Conservation (phyloP, 495 filamentous ascomycete species). For the Arthonia radiata region DNA sequence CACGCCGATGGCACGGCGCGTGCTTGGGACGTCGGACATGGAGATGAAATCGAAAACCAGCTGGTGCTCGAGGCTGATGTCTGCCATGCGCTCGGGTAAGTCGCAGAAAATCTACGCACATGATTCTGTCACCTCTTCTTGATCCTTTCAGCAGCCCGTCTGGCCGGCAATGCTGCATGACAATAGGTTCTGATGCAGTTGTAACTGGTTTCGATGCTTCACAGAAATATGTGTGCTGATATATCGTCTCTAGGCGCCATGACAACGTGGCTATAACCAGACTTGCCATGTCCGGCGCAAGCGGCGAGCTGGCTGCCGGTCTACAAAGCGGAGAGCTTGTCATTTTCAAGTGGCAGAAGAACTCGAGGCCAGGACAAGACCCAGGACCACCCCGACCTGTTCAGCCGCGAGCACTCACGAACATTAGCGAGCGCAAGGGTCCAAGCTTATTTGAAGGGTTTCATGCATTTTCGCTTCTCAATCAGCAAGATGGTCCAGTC, state of each 20-base stretch:
- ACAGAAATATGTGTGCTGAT: no score
- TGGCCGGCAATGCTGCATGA: no score
- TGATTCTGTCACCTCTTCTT: no score
- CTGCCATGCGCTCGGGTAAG: conserved; percentile 58
- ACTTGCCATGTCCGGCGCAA: conserved; percentile 49
- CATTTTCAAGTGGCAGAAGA: conserved; percentile 67
- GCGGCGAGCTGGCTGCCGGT: conserved; percentile 67
- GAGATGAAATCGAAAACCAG: conserved; percentile 78
- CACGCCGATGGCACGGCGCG: conserved; percentile 73
- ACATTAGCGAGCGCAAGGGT: conserved; percentile 50
- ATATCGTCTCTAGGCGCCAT: no score
- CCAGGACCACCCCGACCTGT: conserved; percentile 25
- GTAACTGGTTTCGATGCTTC: no score
- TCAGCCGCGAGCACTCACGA: conserved; percentile 33
- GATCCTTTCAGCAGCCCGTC: no score
- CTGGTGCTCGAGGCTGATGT: conserved; percentile 64
- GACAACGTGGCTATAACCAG: conserved; percentile 51
- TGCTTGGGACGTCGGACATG: conserved; percentile 75
- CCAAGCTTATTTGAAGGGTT: conserved; percentile 60
- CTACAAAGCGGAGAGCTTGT: conserved; percentile 59
- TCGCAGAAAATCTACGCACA: no score
- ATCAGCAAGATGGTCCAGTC: conserved; percentile 57
- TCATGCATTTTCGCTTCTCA: conserved; percentile 52
- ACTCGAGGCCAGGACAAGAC: conserved; percentile 30
- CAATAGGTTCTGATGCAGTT: no score